These are phyloP conservation scores for Amaranthus hypochondriacus DNA, from an alignment of 148 eudicot species.

Conservation along the genomic window DNA sequence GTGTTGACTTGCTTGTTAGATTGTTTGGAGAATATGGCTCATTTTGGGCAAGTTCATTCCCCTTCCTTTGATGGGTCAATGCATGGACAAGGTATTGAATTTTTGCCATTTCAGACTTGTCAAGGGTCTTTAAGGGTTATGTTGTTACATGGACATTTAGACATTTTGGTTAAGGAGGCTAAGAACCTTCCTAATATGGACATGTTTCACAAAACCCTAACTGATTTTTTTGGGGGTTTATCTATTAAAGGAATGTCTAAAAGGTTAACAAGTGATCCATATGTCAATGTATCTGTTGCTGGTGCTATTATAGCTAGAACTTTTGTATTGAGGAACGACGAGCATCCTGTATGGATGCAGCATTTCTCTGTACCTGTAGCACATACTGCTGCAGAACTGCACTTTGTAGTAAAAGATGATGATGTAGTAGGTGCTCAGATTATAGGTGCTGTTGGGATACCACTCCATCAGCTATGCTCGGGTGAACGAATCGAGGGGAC, in stretches of 20 bases:
- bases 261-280: constrained; percentile 71
- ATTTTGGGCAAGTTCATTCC: constrained; percentile 21
- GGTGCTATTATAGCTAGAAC: constrained; percentile 63
- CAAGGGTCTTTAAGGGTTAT: constrained; percentile 52
- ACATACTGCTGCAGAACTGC: constrained; percentile 61
- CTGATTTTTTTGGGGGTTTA: constrained; percentile 33
- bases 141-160: constrained; percentile 79
- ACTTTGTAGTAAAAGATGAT: constrained; percentile 65
- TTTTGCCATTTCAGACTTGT: constrained; percentile 48
- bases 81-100: constrained; percentile 51
- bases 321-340: constrained; percentile 52
- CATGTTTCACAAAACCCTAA: constrained; percentile 50
- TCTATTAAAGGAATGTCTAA: constrained; percentile 16
- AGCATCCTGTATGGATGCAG: constrained; percentile 74
- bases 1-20: not conserved
- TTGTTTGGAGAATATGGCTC: constrained; percentile 35
- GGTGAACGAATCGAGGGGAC: constrained; percentile 50
- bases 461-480: constrained; percentile 38
- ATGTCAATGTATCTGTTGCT: constrained; percentile 55
- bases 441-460: constrained; percentile 62
- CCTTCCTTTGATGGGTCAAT: constrained; percentile 24
- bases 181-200: constrained; percentile 86
- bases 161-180: constrained; percentile 81
- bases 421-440: constrained; percentile 64
- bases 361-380: constrained; percentile 71